Evolutionary conservation across 148 eudicot species (phyloP).

Genomic region (Camellia lanceoleosa): DNA sequence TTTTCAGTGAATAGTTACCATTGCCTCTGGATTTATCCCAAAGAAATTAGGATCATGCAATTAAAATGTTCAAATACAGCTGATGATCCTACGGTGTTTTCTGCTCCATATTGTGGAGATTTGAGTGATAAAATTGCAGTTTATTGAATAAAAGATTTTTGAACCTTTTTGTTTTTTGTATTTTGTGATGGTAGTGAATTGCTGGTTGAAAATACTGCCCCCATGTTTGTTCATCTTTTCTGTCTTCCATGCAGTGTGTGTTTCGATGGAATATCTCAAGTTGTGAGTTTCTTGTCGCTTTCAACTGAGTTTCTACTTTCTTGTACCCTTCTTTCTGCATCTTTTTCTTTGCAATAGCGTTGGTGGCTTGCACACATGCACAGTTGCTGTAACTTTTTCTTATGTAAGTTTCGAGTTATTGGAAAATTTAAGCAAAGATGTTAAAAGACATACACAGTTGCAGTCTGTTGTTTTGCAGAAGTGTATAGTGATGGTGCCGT

Average conservation of each 20-base stretch:
- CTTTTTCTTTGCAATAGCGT: neutral
- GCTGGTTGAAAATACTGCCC: slow-evolving; percentile 5
- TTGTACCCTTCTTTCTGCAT: neutral
- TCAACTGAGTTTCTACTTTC: neutral
- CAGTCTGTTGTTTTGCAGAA: too few relatives aligned
- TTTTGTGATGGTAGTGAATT: neutral
- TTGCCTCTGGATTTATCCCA: neutral
- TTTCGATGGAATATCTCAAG: neutral
- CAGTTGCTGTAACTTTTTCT: too few relatives aligned
- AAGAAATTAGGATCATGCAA: slow-evolving; percentile 3
- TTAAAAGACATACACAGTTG: too few relatives aligned
- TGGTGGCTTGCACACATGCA: neutral
- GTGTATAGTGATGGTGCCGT: too few relatives aligned
- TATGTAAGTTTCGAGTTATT: too few relatives aligned
- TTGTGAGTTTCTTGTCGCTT: neutral
- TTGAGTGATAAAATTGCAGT: neutral
- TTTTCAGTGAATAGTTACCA: neutral
- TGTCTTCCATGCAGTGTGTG: neutral
- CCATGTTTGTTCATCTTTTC: neutral
- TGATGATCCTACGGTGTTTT: slow-evolving; percentile 15
- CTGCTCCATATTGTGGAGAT: slow-evolving; percentile 6
- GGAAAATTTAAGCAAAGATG: too few relatives aligned
- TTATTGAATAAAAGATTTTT: slow-evolving; percentile 11
- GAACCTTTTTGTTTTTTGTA: neutral
- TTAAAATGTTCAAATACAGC: neutral